Base-by-base conservation (phyloP, 2,329 filamentous ascomycete genomes). In the Sporothrix inflata region DNA sequence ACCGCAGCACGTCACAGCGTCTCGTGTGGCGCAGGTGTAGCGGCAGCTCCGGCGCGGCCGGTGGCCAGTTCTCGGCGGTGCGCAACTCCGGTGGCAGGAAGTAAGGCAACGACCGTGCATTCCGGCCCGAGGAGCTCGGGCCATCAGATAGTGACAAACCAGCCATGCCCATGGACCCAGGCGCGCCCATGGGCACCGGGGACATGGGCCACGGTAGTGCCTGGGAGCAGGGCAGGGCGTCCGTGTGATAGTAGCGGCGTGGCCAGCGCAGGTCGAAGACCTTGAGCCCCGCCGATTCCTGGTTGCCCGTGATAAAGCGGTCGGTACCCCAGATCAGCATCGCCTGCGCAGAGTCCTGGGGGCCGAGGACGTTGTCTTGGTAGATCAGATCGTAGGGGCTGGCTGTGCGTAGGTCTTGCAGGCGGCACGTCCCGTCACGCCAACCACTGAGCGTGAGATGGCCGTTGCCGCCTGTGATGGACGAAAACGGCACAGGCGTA, bases 201-300 rank as follows among this genome's bases (percentile, higher is more conserved):
- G 82, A 81, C 14, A n/a, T 55, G 42, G 80, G 83, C 73, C 76
- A 80, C 0, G 85, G 85, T 6, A 72, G 72, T 4, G 77, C 74
- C 7, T 70, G 73, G 6, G 82, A 80, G 76, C 87, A 89, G 0
- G 85, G 81, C 12, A 87, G 79, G 4, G 81, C 83, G 3, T 82
- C 79, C 2, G 84, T 85, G 78, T 88, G 83, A 71, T 83, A 78
- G 74, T 88, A 88, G 2, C 79, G 74, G 74, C 79, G 84, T 0
- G 83, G 78, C 79, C 84, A 85, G 12, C 87, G 85, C 71, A 87
- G 86, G 79, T 89, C 87, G 73, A 88, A 88, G 42, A 88, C 77
- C 69, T 85, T 84, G 71, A 89, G 74, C 11, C 81, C 80, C 0
- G 83, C 79, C 4, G 80, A 80, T 19, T 80, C 79, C 47, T 83